These are phyloP conservation scores for Pythium biforme DNA, from an alignment of 352 stramenopile genomes.

Conservation along the genomic window DNA sequence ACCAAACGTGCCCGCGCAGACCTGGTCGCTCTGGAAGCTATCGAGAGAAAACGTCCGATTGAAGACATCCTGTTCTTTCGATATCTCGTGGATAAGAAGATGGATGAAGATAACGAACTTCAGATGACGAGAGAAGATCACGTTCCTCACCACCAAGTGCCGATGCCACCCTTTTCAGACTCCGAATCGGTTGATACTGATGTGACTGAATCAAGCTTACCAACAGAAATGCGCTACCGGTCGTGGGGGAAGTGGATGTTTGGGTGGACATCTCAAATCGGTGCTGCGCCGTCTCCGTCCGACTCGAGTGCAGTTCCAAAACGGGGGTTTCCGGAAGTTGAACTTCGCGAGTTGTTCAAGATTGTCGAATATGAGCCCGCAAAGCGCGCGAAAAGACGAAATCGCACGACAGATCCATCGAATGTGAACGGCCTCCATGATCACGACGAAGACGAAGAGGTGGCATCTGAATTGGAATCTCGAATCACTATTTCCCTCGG, in stretches of 20 bases:
- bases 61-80: constrained; percentile 88
- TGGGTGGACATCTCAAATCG: constrained; percentile 76
- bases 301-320: constrained; percentile 33
- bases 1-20: constrained; percentile 4
- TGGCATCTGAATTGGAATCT: constrained; percentile 52
- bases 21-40: constrained; percentile 51
- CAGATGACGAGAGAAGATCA: not conserved
- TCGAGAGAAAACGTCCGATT: constrained; percentile 65
- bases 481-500: constrained; percentile 69
- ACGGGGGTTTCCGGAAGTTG: constrained; percentile 71
- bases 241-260: constrained; percentile 88
- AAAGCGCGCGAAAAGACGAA: constrained; percentile 55
- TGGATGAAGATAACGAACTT: constrained; percentile 18
- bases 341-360: constrained; percentile 84
- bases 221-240: constrained; percentile 71
- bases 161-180: constrained; percentile 69
- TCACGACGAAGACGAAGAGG: constrained; percentile 32
- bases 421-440: constrained; percentile 25
- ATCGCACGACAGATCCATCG: constrained; percentile 31
- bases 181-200: constrained; percentile 82
- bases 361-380: constrained; percentile 83
- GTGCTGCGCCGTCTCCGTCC: constrained; percentile 31
- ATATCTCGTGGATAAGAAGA: constrained; percentile 69
- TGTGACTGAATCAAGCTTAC: constrained; percentile 60
- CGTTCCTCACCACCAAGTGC: constrained; percentile 12